Evolutionary conservation across 345 rosid genomes (phyloP).

Genomic region (Euclidium syriacum): DNA sequence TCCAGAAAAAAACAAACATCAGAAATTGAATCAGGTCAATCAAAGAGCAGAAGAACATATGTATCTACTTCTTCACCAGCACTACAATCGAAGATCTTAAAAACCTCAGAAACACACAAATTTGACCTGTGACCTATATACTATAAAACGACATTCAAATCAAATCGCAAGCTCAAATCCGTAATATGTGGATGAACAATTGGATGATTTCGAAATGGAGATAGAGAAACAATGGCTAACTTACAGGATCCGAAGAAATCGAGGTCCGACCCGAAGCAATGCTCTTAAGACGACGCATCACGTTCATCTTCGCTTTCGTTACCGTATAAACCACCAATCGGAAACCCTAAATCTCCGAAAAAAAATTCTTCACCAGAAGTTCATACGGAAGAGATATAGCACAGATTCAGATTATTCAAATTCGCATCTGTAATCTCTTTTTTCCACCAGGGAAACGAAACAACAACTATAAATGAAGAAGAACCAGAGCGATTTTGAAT

Average conservation of each 20-base stretch:
- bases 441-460: too few relatives aligned
- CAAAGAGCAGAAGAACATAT: not conserved
- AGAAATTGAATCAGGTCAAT: conserved; percentile 20
- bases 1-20: too few relatives aligned
- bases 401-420: conserved; percentile 29
- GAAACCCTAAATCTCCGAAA: conserved; percentile 26
- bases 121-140: conserved; percentile 10
- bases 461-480: too few relatives aligned
- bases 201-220: not conserved
- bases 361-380: conserved; percentile 16
- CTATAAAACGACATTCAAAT: not conserved
- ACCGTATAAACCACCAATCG: conserved; percentile 11
- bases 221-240: not conserved
- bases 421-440: too few relatives aligned
- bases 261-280: conserved; percentile 98
- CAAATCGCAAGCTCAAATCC: conserved; percentile 1
- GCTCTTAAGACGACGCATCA: conserved; percentile 99
- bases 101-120: not conserved
- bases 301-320: conserved; percentile 54
- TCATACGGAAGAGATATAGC: conserved; percentile 29
- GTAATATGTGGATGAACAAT: not conserved
- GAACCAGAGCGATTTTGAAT: too few relatives aligned
- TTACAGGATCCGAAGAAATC: conserved; percentile 81
- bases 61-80: not conserved
- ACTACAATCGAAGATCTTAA: conserved; percentile 16